Conservation (phyloP, 257 asterid species). For the Verbena officinalis region DNA sequence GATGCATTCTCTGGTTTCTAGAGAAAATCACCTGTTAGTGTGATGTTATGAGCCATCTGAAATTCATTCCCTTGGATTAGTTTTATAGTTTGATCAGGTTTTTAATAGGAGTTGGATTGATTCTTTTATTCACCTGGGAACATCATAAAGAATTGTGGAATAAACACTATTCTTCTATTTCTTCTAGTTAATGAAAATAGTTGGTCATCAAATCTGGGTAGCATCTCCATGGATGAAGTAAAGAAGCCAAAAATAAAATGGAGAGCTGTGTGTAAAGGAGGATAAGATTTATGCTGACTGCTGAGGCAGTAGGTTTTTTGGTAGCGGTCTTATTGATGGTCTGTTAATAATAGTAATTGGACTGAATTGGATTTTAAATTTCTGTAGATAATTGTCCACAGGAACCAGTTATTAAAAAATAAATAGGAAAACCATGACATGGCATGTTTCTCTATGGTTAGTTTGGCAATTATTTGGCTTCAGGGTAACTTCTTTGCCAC, state of each 20-base stretch:
- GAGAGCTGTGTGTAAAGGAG: neutral
- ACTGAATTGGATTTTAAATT: neutral
- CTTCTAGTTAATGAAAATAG: neutral
- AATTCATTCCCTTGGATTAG: neutral
- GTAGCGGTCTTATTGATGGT: neutral
- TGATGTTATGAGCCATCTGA: neutral
- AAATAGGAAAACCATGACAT: neutral
- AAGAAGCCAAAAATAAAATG: neutral
- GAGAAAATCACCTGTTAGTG: slow-evolving; percentile 14
- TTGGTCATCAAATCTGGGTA: neutral
- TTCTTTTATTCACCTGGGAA: neutral
- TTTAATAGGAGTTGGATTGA: neutral
- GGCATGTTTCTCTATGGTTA: neutral
- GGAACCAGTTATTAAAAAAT: neutral
- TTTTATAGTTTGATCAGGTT: neutral
- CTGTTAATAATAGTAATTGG: neutral
- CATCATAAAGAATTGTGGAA: neutral
- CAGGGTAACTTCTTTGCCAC: neutral
- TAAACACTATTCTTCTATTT: neutral
- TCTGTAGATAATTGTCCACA: neutral
- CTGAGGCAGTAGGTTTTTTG: neutral
- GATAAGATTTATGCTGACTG: neutral
- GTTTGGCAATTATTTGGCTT: neutral
- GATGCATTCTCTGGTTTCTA: neutral
- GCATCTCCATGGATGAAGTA: neutral